A percentile compares a stretch with the other conserved stretches of the same genome.
phyloP scores from a whole-genome alignment of 2,329 filamentous ascomycete species.

The Pestalotiopsis sp. region DNA sequence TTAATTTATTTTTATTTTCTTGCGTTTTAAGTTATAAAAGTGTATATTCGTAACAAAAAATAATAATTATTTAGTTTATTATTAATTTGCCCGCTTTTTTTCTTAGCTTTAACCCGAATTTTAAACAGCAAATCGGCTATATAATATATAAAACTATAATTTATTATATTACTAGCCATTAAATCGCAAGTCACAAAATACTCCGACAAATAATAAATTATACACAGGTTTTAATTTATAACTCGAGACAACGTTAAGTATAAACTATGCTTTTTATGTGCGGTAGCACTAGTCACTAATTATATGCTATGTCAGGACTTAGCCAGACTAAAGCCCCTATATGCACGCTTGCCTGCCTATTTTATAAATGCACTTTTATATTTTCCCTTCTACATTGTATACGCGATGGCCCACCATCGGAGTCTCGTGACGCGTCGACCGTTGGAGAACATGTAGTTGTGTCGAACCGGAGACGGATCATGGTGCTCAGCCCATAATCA shows the following conservation, averaged over 20 bases:
- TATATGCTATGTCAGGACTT: neutral
- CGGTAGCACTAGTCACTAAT: neutral
- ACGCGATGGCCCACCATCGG: conserved; percentile 13
- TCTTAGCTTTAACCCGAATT: too few species aligned
- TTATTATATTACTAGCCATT: neutral
- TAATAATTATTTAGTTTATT: too few species aligned
- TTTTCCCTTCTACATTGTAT: conserved; percentile 3
- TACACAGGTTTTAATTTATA: neutral
- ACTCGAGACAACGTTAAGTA: neutral
- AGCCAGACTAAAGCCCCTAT: neutral
- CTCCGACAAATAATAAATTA: neutral
- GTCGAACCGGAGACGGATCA: neutral
- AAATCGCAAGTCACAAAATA: neutral
- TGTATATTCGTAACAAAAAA: too few species aligned
- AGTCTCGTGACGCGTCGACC: conserved; percentile 1
- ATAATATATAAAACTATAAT: too few species aligned
- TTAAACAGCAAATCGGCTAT: too few species aligned
- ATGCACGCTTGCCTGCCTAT: conserved; percentile 6
- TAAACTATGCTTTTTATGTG: neutral
- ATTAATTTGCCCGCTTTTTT: too few species aligned
- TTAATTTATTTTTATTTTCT: too few species aligned
- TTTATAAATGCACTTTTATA: conserved; percentile 9
- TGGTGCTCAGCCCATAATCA: conserved; percentile 66
- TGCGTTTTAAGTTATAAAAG: too few species aligned
- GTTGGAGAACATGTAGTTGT: conserved; percentile 1